Percentiles rank a stretch among this genome's conserved stretches.
Conservation (phyloP, 1,139 yeast species). For the Taphrina deformans region DNA sequence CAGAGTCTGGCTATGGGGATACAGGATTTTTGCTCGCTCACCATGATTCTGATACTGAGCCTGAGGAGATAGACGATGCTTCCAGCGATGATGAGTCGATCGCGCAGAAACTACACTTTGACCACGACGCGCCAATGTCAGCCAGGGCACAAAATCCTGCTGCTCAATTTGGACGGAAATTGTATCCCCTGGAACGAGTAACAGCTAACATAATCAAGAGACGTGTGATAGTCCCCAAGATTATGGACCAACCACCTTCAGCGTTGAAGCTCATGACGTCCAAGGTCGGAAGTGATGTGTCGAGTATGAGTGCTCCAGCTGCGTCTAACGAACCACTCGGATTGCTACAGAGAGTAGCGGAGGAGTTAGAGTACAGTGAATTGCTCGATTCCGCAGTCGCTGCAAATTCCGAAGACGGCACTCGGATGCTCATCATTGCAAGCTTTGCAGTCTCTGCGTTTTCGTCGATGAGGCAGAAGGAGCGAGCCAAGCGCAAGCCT, state of each 20-base stretch:
- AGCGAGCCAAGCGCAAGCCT: constrained; percentile 79
- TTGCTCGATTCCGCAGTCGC: constrained; percentile 63
- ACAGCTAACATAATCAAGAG: constrained; percentile 51
- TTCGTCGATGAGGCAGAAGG: constrained; percentile 69
- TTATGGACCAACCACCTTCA: constrained; percentile 75
- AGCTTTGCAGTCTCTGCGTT: constrained; percentile 77
- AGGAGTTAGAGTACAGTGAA: constrained; percentile 71
- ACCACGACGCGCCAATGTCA: not conserved
- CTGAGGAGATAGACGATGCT: not conserved
- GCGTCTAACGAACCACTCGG: constrained; percentile 89
- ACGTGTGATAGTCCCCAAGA: constrained; percentile 60
- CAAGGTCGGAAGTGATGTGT: constrained; percentile 86
- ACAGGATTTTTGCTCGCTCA: constrained; percentile 23
- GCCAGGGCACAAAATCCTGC: not conserved
- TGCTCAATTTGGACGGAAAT: constrained; percentile 7
- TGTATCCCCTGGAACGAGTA: constrained; percentile 20
- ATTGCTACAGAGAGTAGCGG: constrained; percentile 74
- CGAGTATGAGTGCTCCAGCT: constrained; percentile 90
- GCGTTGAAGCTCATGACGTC: constrained; percentile 75
- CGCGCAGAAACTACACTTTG: not conserved
- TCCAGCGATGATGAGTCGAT: constrained; percentile 22
- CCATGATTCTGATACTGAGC: constrained; percentile 14
- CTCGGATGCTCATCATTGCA: constrained; percentile 64
- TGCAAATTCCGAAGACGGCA: constrained; percentile 52
- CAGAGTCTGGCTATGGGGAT: constrained; percentile 4